A percentile compares a stretch with the other conserved stretches of the same genome.
These are phyloP conservation scores for Cornus florida DNA, from an alignment of 148 eudicot species.

Conservation along the genomic window DNA sequence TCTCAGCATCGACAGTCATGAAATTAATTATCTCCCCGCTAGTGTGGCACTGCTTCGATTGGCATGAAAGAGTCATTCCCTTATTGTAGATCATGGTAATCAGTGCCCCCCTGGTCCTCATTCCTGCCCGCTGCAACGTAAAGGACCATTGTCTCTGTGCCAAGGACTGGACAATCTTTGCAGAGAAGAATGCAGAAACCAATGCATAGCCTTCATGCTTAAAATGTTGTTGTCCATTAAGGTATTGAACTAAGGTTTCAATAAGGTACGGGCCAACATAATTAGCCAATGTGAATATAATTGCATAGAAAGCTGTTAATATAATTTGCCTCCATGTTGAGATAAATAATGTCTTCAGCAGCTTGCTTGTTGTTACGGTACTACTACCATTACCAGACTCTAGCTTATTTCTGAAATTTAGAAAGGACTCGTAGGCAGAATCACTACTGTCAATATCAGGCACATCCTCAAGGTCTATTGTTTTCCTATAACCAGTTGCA, in stretches of 20 bases:
- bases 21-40: constrained; percentile 63
- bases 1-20: constrained; percentile 58
- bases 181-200: constrained; percentile 37
- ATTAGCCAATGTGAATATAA: constrained; percentile 35
- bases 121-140: constrained; percentile 38
- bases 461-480: neutral
- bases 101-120: constrained; percentile 43
- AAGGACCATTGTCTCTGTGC: constrained; percentile 51
- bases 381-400: too few relatives aligned
- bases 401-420: too few relatives aligned
- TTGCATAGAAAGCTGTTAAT: constrained; percentile 32
- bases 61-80: constrained; percentile 48
- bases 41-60: constrained; percentile 52
- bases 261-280: constrained; percentile 56
- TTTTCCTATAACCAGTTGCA: neutral
- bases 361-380: neutral
- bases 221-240: constrained; percentile 34
- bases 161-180: constrained; percentile 51
- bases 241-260: constrained; percentile 53
- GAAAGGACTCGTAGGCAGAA: neutral
- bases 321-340: constrained; percentile 42
- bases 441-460: neutral
- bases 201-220: constrained; percentile 37
- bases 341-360: constrained; percentile 45
- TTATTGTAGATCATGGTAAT: constrained; percentile 52